Evolutionary conservation across 345 rosid species (phyloP), one percentile per base, ranked within the genome.

Genomic region (Rhizophora mangle): DNA sequence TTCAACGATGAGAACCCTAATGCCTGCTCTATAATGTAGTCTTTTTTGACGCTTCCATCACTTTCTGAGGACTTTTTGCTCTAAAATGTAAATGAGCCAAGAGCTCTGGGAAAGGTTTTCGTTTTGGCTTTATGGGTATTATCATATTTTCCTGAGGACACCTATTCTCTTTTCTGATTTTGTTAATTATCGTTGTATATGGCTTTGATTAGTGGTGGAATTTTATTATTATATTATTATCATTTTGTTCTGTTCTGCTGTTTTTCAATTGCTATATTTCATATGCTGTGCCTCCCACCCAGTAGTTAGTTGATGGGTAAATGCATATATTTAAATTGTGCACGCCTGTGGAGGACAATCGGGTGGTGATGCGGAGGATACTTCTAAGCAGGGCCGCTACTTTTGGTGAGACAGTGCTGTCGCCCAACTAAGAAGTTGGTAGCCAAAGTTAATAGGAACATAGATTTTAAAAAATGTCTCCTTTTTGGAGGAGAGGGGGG

Each of bases 1-100:
- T 88, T 89, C 8, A 89, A 85, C 32, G 96, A 89, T 58, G 93
- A 90, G 81, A 82, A 82, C 69, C 80, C 82, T 0, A 73, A 82
- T 36, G 76, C 85, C n/a, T 82, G 85, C 62, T 46, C 27, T 46
- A n/a, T 73, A 7, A 53, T 73, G 76, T 73, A 56, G 60, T 56
- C 29, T 20, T 21, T 8, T 24, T 3, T 24, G 0, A 22, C 16
- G 59, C 29, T 55, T 56, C 26, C 18, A 0, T 43, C 3, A 22
- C 26, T n/a, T n/a, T 3, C 26, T 4, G 34, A 10, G 60, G 15
- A 27, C 60, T 56, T 56, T 56, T 24, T 16, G 11, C 22, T 9
- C 60, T 22, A 55, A 3, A 10, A 2, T 56, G 60, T 56, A 56
- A 56, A 56, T 56, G n/a, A 56, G 15, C 26, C 24, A 7, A 10